A percentile compares a stretch with the other conserved stretches of the same genome.
Conservation (phyloP, 2,329 filamentous ascomycete species). For the Apiospora sp. region DNA sequence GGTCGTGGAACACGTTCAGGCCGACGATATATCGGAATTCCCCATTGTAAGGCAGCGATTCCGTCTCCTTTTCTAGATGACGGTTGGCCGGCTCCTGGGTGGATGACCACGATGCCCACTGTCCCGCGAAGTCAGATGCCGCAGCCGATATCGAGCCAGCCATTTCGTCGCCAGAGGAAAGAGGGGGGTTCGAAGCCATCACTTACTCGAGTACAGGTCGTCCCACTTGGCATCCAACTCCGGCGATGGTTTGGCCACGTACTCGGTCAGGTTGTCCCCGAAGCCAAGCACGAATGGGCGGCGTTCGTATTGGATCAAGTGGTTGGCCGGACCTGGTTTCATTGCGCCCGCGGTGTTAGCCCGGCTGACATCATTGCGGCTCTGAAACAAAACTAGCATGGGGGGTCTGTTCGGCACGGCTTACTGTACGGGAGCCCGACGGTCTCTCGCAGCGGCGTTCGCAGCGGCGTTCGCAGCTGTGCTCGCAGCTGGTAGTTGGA, state of each 20-base stretch:
- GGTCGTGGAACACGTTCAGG: neutral
- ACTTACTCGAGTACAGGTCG: neutral
- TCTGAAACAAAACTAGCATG: too few species aligned
- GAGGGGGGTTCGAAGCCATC: neutral
- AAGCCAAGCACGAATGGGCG: neutral
- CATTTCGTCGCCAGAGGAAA: too few species aligned
- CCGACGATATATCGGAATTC: neutral
- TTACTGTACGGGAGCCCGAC: neutral
- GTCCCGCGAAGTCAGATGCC: too few species aligned
- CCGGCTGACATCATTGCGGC: too few species aligned
- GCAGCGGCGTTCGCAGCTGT: neutral
- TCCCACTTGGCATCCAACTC: neutral
- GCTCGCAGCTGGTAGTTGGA: neutral
- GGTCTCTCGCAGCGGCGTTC: neutral
- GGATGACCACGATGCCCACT: neutral
- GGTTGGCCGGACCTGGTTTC: neutral
- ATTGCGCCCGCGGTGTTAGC: too few species aligned
- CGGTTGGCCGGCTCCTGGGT: neutral
- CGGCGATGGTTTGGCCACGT: neutral
- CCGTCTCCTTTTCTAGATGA: too few species aligned
- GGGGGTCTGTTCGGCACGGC: neutral
- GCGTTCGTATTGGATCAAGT: neutral
- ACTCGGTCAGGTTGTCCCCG: neutral
- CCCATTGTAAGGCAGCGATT: neutral
- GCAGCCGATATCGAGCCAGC: too few species aligned